A percentile compares a stretch with the other conserved stretches of the same genome.
These are phyloP conservation scores for Phialocephala subalpina DNA, from an alignment of 2,329 filamentous ascomycete species.

Conservation along the genomic window DNA sequence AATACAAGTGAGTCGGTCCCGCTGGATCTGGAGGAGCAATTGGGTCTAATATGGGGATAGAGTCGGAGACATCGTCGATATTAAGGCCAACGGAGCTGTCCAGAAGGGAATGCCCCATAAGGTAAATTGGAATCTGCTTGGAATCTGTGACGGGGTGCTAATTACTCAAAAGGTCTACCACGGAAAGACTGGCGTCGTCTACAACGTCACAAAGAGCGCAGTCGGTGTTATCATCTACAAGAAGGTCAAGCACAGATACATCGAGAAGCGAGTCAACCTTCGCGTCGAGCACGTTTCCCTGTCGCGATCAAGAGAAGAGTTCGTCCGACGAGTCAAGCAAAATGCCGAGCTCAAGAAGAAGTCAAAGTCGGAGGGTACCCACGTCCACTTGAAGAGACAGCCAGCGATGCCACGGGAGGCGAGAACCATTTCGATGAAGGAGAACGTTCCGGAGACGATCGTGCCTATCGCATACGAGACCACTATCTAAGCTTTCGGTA, in stretches of 20 bases:
- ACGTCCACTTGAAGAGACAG: constrained; percentile 92
- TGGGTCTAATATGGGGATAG: constrained; percentile 60
- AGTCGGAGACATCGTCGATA: constrained; percentile 98
- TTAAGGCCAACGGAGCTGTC: constrained; percentile 97
- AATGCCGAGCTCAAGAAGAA: constrained; percentile 93
- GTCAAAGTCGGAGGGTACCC: constrained; percentile 88
- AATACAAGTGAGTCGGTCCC: constrained; percentile 76
- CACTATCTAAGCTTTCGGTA: constrained; percentile 74
- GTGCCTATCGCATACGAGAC: constrained; percentile 96
- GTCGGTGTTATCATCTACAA: constrained; percentile 99
- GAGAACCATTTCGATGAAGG: constrained; percentile 79
- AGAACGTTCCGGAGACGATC: constrained; percentile 90
- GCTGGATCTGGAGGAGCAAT: not conserved
- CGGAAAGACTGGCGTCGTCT: constrained; percentile 85
- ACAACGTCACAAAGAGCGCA: constrained; percentile 98
- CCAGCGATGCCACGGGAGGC: constrained; percentile 81
- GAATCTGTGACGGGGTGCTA: constrained; percentile 12
- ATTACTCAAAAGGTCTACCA: constrained; percentile 24
- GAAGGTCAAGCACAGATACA: constrained; percentile 98
- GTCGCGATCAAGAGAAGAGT: constrained; percentile 96
- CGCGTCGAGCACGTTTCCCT: constrained; percentile 96
- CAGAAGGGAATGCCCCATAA: constrained; percentile 73
- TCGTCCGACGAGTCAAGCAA: constrained; percentile 94
- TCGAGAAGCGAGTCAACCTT: constrained; percentile 99
- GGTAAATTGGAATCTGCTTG: not conserved